Evolutionary conservation across 1,139 yeast species (phyloP).

Genomic region (Diutina scorzettiae): DNA sequence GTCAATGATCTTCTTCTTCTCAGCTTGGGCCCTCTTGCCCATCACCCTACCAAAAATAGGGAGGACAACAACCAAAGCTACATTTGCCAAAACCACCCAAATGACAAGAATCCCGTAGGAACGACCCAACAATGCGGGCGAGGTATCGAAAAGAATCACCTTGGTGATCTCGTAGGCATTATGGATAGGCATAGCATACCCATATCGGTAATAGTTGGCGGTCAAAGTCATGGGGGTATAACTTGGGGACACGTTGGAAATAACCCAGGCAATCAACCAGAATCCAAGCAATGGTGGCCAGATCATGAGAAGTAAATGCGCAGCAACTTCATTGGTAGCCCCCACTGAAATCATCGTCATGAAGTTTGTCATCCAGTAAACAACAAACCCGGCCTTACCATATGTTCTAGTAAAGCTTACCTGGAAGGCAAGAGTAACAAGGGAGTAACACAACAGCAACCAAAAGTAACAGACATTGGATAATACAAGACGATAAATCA

Average conservation of each 20-base stretch:
- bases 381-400: conserved; percentile 51
- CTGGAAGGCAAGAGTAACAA: conserved; percentile 48
- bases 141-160: conserved; percentile 44
- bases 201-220: conserved; percentile 45
- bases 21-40: background rate
- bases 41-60: background rate
- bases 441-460: conserved; percentile 40
- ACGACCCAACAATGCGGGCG: conserved; percentile 44
- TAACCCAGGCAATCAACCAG: conserved; percentile 54
- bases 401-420: conserved; percentile 40
- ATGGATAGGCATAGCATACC: conserved; percentile 55
- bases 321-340: conserved; percentile 50
- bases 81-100: conserved; percentile 42
- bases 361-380: conserved; percentile 53
- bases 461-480: conserved; percentile 21
- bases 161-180: conserved; percentile 44
- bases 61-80: background rate
- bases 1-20: too few relatives aligned
- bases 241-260: conserved; percentile 47
- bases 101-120: conserved; percentile 44
- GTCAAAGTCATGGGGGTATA: conserved; percentile 46
- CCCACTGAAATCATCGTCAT: conserved; percentile 51
- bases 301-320: conserved; percentile 30
- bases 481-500: conserved; percentile 31
- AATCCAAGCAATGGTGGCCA: conserved; percentile 42